Evolutionary conservation across 1,284 basidiomycete genomes (phyloP), one percentile per base, ranked within the genome.

Genomic region (Kalmanozyma brasiliensis): DNA sequence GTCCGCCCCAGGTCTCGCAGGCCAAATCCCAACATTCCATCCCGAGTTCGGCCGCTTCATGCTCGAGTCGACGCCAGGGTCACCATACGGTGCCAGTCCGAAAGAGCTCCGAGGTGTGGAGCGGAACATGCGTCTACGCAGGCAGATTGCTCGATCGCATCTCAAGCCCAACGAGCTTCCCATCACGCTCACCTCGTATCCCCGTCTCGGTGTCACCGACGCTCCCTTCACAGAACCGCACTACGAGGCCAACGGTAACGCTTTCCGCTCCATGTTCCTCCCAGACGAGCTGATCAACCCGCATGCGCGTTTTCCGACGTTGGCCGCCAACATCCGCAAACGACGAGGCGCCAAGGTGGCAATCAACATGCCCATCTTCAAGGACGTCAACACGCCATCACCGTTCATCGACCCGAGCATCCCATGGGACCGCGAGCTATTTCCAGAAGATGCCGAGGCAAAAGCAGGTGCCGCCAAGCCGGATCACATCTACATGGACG

Each of bases 41-140:
- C 95, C 95, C 14, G 96, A 99, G 83, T 98, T 95, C 84, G 96
- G 95, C 45, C 88, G 94, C 36, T 98, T 93, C 85, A 99, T 99
- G 96, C 87, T 98, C 55, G 96, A 99, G 83, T 94, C 93, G 8
- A 99, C 95, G 0, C 96, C 96, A 0, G 96, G 96, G 3, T 87
- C 88, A 37, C 96, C 96, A 1, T 98, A 97, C 84, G 91, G 92
- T 7, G 93, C 92, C 16, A 90, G 87, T 22, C 88, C 95, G 33
- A 86, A 86, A 45, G 93, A 96, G 82, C 86, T 98, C 14, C 85
- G 96, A 43, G 88, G 89, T 7, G 95, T 99, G 9, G 95, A 99
- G 84, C 84, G 85, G 46, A 93, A 98, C 84, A 99, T 99, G 96
- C 89, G 89, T 37, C 40, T 65, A 59, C 92, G 95, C 72, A 91